Conservation (phyloP, 2,329 filamentous ascomycete genomes). For the Stromatinia cepivora region DNA sequence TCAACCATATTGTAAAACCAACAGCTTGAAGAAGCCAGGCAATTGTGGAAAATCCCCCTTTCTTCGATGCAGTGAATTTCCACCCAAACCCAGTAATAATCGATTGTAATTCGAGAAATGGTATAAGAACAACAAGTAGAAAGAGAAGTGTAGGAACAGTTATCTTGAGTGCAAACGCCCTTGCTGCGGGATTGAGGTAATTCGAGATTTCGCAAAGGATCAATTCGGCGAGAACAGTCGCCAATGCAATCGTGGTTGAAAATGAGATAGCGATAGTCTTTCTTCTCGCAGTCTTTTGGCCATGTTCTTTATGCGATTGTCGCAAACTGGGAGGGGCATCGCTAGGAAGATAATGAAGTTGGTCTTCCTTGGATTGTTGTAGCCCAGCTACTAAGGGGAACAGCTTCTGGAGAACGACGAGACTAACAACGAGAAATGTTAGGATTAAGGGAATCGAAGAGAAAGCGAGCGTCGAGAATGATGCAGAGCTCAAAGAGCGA, state of each 20-base stretch:
- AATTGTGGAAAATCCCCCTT: slow-evolving; percentile 56
- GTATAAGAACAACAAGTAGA: slow-evolving; percentile 72
- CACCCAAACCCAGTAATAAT: slow-evolving; percentile 55
- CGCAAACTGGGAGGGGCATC: slow-evolving; percentile 61
- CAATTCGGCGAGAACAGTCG: slow-evolving; percentile 74
- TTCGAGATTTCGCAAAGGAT: slow-evolving; percentile 84
- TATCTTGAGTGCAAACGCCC: slow-evolving; percentile 65
- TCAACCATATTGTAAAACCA: slow-evolving; percentile 68
- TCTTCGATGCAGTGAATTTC: slow-evolving; percentile 59
- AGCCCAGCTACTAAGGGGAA: slow-evolving; percentile 70
- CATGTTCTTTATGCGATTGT: slow-evolving; percentile 60
- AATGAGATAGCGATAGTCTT: slow-evolving; percentile 65
- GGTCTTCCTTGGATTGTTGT: slow-evolving; percentile 51
- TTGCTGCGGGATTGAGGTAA: slow-evolving; percentile 65
- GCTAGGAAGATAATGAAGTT: slow-evolving; percentile 62
- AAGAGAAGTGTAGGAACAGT: slow-evolving; percentile 72
- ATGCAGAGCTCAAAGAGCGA: slow-evolving; percentile 29
- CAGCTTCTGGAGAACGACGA: slow-evolving; percentile 65
- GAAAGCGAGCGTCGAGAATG: slow-evolving; percentile 53
- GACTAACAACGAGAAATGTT: slow-evolving; percentile 65
- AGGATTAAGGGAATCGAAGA: slow-evolving; percentile 68
- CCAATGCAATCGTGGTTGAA: slow-evolving; percentile 73
- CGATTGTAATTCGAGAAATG: slow-evolving; percentile 72
- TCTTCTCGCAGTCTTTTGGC: slow-evolving; percentile 52
- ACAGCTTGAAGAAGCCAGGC: slow-evolving; percentile 64